Base-by-base conservation (phyloP, 1,139 yeast genomes). In the Yarrowia galli region DNA sequence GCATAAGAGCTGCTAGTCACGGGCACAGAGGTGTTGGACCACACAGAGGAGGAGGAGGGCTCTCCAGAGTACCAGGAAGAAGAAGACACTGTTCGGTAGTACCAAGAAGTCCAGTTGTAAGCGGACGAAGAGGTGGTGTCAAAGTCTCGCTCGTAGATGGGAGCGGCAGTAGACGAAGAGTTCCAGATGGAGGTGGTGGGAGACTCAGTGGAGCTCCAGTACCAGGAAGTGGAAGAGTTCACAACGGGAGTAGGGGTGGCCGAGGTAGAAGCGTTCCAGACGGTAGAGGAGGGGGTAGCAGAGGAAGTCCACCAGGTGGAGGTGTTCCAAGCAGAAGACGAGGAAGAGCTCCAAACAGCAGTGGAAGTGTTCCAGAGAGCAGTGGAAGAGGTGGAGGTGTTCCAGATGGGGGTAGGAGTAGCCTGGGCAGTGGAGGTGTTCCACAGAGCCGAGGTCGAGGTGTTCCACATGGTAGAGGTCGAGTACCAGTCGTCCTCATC, bases 101-200 rank as follows among this genome's bases (percentile, higher is more conserved):
- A 32, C 56, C 56, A 32, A 10, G 56, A 49, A n/a, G 56, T 49
- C 56, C 56, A 49, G 40, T 49, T 32, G 9, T 45, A 54, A n/a
- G 60, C 38, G 22, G 56, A 22, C 22, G 56, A 54, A n/a, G 56
- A 22, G 40, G 56, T 28, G 16, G 60, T 22, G 8, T 36, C 60
- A 9, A 28, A 20, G 43, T 35, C 58, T 51, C 58, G 58, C 58
- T 51, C 60, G 22, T 23, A 54, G 60, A 54, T 32, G 20, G 60
- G 60, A 38, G 58, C 36, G 10, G 58, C 18, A 36, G 58, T 20
- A 9, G 61, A 12, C 18, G 60, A 36, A 3, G 61, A 25, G 36
- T 40, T 54, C 61, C 61, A 54, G 46, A 38, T 38, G 22, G 60
- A 46, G 38, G 10, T 16, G 3, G 42, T 9, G 16, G 15, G n/a